Percentiles rank a stretch among this genome's conserved stretches.
phyloP scores from a whole-genome alignment of 768 basidiomycete species.

The Leccinum truebloodii region DNA sequence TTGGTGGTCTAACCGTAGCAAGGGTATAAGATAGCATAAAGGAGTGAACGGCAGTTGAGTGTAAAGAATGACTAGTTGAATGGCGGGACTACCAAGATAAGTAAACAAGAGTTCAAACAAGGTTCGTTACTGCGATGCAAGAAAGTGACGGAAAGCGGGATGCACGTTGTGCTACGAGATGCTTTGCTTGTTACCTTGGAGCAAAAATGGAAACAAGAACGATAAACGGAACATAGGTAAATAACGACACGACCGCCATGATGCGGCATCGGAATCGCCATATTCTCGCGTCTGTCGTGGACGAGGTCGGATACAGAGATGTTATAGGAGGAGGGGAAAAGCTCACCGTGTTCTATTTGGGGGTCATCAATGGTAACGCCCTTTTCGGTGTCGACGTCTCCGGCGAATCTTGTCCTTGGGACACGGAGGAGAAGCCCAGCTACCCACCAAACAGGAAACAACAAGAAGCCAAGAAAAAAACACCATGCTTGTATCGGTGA shows the following conservation, averaged over 20 bases:
- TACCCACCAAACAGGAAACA: conserved; percentile 66
- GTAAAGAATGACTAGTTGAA: conserved; percentile 19
- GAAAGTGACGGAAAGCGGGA: conserved; percentile 15
- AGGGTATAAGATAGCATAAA: conserved; percentile 33
- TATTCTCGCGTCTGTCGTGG: conserved; percentile 58
- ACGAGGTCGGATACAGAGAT: conserved; percentile 7
- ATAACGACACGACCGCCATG: conserved; percentile 63
- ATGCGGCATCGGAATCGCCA: conserved; percentile 79
- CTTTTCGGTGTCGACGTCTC: conserved; percentile 59
- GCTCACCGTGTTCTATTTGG: conserved; percentile 74
- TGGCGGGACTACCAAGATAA: conserved; percentile 18
- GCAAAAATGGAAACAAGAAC: conserved; percentile 68
- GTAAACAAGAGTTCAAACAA: conserved; percentile 12
- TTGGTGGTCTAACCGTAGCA: conserved; percentile 8
- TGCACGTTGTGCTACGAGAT: conserved; percentile 13
- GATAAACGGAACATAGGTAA: conserved; percentile 82
- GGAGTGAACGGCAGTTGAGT: conserved; percentile 22
- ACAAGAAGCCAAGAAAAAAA: conserved; percentile 71
- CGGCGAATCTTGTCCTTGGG: conserved; percentile 63
- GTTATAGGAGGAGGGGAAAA: background rate
- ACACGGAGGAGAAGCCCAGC: conserved; percentile 52
- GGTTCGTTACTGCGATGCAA: conserved; percentile 27
- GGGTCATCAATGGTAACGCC: conserved; percentile 76
- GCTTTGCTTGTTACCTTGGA: conserved; percentile 30
- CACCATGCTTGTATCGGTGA: conserved; percentile 71